phyloP scores from a whole-genome alignment of 768 basidiomycete genomes.

The Sarcodon sp. region DNA sequence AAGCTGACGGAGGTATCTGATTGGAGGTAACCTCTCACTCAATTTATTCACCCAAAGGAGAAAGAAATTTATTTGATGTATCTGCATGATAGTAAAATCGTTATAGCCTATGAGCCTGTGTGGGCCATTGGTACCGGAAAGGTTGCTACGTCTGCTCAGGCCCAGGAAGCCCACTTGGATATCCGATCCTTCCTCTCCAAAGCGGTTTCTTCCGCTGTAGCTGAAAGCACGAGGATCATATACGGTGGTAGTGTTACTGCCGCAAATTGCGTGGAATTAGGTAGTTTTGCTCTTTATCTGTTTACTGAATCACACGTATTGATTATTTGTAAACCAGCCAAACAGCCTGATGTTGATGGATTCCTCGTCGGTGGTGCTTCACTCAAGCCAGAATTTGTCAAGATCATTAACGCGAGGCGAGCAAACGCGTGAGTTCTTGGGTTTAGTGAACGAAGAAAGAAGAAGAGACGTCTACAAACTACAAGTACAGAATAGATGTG shows the following conservation, averaged over 20 bases:
- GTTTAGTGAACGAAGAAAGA: too few relatives aligned
- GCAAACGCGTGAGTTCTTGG: neutral
- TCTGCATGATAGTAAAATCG: conserved; percentile 51
- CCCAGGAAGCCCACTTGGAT: conserved; percentile 82
- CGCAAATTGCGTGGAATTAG: conserved; percentile 78
- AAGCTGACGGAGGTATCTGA: conserved; percentile 44
- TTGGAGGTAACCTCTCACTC: conserved; percentile 55
- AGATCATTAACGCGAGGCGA: conserved; percentile 71
- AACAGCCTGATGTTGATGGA: conserved; percentile 80
- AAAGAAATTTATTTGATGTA: neutral
- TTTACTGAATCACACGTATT: neutral
- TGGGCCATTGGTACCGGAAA: conserved; percentile 99
- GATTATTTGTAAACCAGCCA: conserved; percentile 27
- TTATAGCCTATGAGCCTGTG: conserved; percentile 93
- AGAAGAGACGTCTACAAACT: too few relatives aligned
- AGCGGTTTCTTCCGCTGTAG: conserved; percentile 55
- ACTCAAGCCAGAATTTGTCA: conserved; percentile 91
- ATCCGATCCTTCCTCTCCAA: conserved; percentile 64
- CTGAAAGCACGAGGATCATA: conserved; percentile 71
- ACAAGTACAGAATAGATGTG: too few relatives aligned
- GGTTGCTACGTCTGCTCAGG: conserved; percentile 85
- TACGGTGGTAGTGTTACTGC: conserved; percentile 93
- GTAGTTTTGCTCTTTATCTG: conserved; percentile 29
- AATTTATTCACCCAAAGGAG: neutral
- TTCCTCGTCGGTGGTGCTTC: conserved; percentile 98